phyloP scores from a whole-genome alignment of 2,329 filamentous ascomycete species.

The Aspergillus sp. region DNA sequence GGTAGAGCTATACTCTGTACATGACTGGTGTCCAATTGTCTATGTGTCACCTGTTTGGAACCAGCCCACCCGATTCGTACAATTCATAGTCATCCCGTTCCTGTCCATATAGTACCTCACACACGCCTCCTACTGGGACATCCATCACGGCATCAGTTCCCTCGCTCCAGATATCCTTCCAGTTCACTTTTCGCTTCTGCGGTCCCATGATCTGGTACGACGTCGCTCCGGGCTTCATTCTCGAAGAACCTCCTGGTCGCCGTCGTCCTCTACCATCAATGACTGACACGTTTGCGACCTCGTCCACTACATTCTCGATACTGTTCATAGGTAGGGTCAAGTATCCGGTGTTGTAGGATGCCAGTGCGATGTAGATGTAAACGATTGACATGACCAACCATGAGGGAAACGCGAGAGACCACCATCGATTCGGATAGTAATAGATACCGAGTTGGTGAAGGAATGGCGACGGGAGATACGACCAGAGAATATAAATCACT shows the following conservation, averaged over 20 bases:
- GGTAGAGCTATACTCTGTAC: too few relatives aligned
- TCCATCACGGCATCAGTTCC: conserved; percentile 98
- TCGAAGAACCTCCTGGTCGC: conserved; percentile 37
- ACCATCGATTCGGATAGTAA: conserved; percentile 98
- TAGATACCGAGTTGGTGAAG: conserved; percentile 88
- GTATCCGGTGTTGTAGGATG: conserved; percentile 82
- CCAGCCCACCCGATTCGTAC: conserved; percentile 4
- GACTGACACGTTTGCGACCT: conserved; percentile 76
- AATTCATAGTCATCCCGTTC: conserved; percentile 34
- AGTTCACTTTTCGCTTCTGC: conserved; percentile 51
- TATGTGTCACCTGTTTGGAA: background rate
- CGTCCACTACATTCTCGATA: conserved; percentile 87
- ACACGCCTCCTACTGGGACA: conserved; percentile 87
- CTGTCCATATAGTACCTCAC: conserved; percentile 82
- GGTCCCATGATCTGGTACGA: conserved; percentile 37
- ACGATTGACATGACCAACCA: conserved; percentile 82
- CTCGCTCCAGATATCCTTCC: conserved; percentile 79
- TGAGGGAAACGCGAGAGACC: conserved; percentile 84
- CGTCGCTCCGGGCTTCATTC: conserved; percentile 35
- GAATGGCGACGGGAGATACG: conserved; percentile 84
- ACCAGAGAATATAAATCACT: conserved; percentile 68
- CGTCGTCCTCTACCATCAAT: conserved; percentile 65
- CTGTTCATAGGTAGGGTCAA: conserved; percentile 72
- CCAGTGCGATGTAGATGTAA: conserved; percentile 91
- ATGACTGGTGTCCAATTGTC: background rate